A percentile compares a stretch with the other conserved stretches of the same genome.
Conservation (phyloP, 441 rosid genomes). For the Syzygium malaccense region DNA sequence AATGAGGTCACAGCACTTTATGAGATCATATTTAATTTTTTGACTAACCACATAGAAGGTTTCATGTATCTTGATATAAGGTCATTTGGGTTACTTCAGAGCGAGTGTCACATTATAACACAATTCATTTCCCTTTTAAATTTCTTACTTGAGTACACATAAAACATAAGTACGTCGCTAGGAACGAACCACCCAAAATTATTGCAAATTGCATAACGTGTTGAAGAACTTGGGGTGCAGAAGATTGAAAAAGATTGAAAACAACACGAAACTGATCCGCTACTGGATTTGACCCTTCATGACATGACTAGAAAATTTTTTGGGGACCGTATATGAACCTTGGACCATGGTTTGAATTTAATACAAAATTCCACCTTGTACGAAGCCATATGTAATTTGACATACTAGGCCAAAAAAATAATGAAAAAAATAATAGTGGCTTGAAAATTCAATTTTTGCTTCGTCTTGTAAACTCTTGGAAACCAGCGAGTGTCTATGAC, state of each 20-base stretch:
- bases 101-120: neutral
- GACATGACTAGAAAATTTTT: neutral
- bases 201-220: neutral
- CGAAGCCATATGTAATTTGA: neutral
- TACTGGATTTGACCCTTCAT: neutral
- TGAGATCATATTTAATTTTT: neutral
- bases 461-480: neutral
- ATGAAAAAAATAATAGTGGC: neutral
- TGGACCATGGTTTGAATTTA: neutral
- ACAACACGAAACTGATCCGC: neutral
- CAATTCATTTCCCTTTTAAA: neutral
- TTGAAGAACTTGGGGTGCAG: neutral
- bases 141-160: neutral
- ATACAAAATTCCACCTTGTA: neutral
- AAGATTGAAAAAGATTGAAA: neutral
- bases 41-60: neutral
- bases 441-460: neutral
- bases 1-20: neutral
- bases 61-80: neutral
- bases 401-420: neutral
- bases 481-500: neutral
- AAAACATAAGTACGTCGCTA: neutral
- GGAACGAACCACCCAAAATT: neutral
- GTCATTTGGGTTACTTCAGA: neutral
- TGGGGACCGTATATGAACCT: neutral